phyloP scores from a whole-genome alignment of 2,329 filamentous ascomycete genomes.

The Atkinsonella hypoxylon region DNA sequence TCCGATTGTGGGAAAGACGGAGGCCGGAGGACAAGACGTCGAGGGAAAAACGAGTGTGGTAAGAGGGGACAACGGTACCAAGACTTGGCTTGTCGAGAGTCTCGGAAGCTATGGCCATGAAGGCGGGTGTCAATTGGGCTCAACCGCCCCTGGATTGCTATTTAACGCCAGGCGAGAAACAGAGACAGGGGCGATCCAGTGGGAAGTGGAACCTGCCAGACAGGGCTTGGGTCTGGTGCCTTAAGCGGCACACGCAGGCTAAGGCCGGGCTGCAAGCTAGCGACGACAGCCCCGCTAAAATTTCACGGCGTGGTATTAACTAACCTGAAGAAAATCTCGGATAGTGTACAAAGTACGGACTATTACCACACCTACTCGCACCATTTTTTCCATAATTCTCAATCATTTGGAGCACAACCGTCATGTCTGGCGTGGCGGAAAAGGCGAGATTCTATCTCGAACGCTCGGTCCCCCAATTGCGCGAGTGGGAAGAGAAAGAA shows the following conservation, averaged over 20 bases:
- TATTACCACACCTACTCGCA: no score
- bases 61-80: neutral
- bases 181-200: neutral
- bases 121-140: neutral
- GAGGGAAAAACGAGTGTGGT: conserved; percentile 1
- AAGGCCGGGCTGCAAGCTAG: conserved; percentile 3
- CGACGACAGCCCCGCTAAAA: conserved; percentile 13
- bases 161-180: neutral
- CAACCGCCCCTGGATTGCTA: neutral
- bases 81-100: neutral
- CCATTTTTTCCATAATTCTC: neutral
- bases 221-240: no score
- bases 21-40: conserved; percentile 1
- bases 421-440: conserved; percentile 75
- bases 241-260: neutral
- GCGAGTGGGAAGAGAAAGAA: conserved; percentile 82
- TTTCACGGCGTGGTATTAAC: conserved; percentile 5
- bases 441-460: conserved; percentile 95
- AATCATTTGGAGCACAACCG: no score
- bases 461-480: conserved; percentile 80
- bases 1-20: conserved; percentile 13
- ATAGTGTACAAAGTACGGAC: neutral
- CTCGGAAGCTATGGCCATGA: conserved; percentile 10
- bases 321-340: conserved; percentile 25
- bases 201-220: no score